Conservation (phyloP, 2,329 filamentous ascomycete genomes). For the Alternaria infectoria region DNA sequence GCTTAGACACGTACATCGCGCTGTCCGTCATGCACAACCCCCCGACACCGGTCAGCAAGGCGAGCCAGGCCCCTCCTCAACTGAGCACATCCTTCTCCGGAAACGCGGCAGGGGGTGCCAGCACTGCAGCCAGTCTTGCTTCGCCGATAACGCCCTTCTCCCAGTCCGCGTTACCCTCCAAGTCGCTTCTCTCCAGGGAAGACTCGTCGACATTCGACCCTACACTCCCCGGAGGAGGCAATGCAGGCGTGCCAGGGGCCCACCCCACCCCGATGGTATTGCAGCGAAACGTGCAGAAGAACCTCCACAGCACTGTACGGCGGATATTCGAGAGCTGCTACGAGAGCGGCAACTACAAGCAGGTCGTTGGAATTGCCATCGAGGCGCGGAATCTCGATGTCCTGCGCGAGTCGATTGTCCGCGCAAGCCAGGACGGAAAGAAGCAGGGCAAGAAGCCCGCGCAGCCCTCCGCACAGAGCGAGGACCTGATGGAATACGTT, state of each 20-base stretch:
- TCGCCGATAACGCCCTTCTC: conserved; percentile 96
- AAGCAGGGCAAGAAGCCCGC: conserved; percentile 64
- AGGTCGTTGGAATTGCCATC: conserved; percentile 95
- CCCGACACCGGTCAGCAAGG: conserved; percentile 56
- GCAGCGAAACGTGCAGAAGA: conserved; percentile 75
- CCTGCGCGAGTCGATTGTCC: conserved; percentile 82
- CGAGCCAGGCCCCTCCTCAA: conserved; percentile 65
- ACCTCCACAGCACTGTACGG: conserved; percentile 83
- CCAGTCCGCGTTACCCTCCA: conserved; percentile 89
- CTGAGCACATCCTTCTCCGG: conserved; percentile 80
- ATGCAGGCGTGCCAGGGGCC: conserved; percentile 59
- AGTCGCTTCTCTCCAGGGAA: conserved; percentile 88
- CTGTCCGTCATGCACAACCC: conserved; percentile 69
- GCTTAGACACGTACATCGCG: conserved; percentile 95
- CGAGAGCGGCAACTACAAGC: conserved; percentile 83
- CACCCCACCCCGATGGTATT: conserved; percentile 69
- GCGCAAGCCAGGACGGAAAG: conserved; percentile 86
- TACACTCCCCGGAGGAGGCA: conserved; percentile 62
- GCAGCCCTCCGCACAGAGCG: conserved; percentile 67
- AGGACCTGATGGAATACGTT: conserved; percentile 96
- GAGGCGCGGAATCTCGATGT: conserved; percentile 93
- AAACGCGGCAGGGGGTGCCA: conserved; percentile 68
- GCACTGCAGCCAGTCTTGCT: conserved; percentile 70
- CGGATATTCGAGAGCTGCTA: conserved; percentile 92
- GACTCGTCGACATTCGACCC: conserved; percentile 69